Evolutionary conservation across 2,329 filamentous ascomycete genomes (phyloP), one percentile per base, ranked within the genome.

Genomic region (Nothophaeocryptopus gaeumannii): DNA sequence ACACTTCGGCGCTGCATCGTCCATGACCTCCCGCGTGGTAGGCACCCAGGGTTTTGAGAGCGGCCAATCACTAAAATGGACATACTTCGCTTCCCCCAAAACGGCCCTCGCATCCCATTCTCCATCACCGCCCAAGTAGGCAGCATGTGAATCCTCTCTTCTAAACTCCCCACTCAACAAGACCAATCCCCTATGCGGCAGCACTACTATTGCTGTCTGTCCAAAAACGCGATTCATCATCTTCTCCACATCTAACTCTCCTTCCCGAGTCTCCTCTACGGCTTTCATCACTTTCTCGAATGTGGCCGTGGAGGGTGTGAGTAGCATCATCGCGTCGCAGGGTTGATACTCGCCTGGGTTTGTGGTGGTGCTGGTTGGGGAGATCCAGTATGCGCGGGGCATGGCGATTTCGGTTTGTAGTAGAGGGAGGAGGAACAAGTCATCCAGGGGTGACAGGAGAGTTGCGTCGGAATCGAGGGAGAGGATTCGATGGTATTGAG

Each of bases 1-100:
- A 34, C 50, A 52, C 14, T 14, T 13, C 10, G 50, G 50, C 38
- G 30, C 39, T 5, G 30, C 9, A 3, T 15, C 33, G n/a, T 44
- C 41, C 14, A 40, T 14, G n/a, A n/a, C 5, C 26, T 41, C 15
- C 35, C 31, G 16, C n/a, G 29, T 39, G 5, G 42, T 67, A 60
- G 63, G 62, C 68, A 65, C 72, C 69, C 42, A 80, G 2, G 81
- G 81, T 57, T 88, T 88, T 0, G 84, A 83, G 5, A 86, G 59
- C 1, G 85, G 85, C 81, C 81, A 86, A 61, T 89, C 85, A 10
- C 80, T 84, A 64, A 88, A 88, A 64, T 88, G 85, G 2, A 88
- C 71, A 5, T 85, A 74, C 55, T 85, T 86, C 5, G 82, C 80
- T 59, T 86, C 81, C 11, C 74, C 74, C 45, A 80, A 72, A 1